These are phyloP conservation scores for Cladophialophora immunda DNA, from an alignment of 2,329 filamentous ascomycete genomes.

Conservation along the genomic window DNA sequence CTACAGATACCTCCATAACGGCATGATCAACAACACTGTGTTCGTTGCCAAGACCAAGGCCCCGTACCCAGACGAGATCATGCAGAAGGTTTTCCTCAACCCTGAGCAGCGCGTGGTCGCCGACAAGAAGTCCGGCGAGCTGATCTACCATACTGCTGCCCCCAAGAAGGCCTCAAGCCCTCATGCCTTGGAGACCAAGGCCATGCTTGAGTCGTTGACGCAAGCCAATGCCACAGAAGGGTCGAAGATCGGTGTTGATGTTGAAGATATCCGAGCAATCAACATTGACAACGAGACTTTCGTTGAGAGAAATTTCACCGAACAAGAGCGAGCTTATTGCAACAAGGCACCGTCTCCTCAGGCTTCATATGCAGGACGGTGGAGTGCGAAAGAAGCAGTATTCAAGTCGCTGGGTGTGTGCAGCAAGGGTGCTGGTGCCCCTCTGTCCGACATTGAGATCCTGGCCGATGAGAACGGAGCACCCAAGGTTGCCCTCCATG, in stretches of 20 bases:
- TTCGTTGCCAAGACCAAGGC: conserved; percentile 94
- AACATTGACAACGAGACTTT: conserved; percentile 96
- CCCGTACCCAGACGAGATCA: conserved; percentile 88
- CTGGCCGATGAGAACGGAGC: conserved; percentile 80
- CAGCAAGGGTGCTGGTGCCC: conserved; percentile 86
- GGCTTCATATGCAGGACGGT: conserved; percentile 91
- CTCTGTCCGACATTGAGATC: conserved; percentile 95
- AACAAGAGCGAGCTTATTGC: conserved; percentile 86
- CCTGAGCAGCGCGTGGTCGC: conserved; percentile 84
- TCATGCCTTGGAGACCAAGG: conserved; percentile 70
- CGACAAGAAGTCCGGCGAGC: conserved; percentile 85
- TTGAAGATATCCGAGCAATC: conserved; percentile 86
- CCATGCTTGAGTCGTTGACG: conserved; percentile 80
- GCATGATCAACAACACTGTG: conserved; percentile 95
- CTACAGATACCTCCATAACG: conserved; percentile 98
- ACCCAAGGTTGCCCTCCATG: conserved; percentile 86
- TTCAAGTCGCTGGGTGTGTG: conserved; percentile 94
- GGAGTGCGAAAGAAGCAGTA: conserved; percentile 97
- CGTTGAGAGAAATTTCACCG: conserved; percentile 92
- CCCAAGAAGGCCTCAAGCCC: conserved; percentile 69
- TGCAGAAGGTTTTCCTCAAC: conserved; percentile 90
- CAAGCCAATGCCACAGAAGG: conserved; percentile 67
- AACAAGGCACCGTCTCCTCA: conserved; percentile 78
- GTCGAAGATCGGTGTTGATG: conserved; percentile 90
- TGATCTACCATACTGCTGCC: conserved; percentile 75